Evolutionary conservation across 805 yeast species (phyloP).

Genomic region (Komagataella kurtzmanii): DNA sequence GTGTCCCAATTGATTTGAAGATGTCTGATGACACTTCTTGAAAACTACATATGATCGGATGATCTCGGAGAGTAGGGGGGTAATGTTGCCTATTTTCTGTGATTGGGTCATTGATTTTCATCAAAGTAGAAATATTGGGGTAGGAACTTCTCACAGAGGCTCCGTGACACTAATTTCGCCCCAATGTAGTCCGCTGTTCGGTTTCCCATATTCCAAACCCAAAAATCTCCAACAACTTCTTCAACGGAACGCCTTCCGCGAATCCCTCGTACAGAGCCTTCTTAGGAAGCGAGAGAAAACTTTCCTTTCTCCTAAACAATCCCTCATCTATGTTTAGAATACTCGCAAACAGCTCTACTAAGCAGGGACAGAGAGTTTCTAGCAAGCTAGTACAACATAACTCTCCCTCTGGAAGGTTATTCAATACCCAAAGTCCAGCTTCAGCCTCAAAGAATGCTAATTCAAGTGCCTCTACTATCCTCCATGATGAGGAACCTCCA

Average conservation of each 20-base stretch:
- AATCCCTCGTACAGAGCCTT: not conserved
- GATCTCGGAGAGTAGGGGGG: not conserved
- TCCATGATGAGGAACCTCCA: not conserved
- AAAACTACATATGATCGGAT: not conserved
- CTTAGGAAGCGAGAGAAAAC: not conserved
- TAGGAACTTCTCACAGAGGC: not conserved
- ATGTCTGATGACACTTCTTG: not conserved
- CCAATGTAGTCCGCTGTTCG: not conserved
- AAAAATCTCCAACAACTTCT: not conserved
- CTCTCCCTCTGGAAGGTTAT: slow-evolving; percentile 9
- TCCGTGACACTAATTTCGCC: not conserved
- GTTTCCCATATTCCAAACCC: not conserved
- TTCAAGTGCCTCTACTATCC: not conserved
- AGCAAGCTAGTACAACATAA: slow-evolving; percentile 18
- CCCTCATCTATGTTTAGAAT: slow-evolving; percentile 14
- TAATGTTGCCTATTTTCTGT: not conserved
- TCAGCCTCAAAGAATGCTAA: slow-evolving; percentile 6
- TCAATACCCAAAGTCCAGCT: slow-evolving; percentile 10
- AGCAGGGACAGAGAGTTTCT: slow-evolving; percentile 19
- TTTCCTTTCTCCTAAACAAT: not conserved
- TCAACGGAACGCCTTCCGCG: not conserved
- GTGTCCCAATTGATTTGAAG: not conserved
- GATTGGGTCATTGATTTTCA: not conserved
- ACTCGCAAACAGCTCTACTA: slow-evolving; percentile 14
- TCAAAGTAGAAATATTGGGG: not conserved